Percentiles rank a stretch among this genome's conserved stretches.
Conservation (phyloP, 495 filamentous ascomycete species). For the Trichocladium uniseriatum region DNA sequence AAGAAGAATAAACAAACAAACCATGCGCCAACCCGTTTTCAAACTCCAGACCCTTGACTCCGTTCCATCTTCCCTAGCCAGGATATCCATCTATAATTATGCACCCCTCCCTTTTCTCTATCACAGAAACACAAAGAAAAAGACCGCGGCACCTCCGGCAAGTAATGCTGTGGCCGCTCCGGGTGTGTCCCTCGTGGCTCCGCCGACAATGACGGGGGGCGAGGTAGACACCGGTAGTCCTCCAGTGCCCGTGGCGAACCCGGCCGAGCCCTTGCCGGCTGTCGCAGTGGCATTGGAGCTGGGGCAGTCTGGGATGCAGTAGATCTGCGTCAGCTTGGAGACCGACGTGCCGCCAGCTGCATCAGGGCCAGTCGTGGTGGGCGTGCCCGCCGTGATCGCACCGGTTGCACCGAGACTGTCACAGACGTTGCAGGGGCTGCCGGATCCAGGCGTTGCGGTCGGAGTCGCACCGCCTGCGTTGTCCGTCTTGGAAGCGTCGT, state of each 20-base stretch:
- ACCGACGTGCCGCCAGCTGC: background rate
- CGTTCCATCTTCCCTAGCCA: background rate
- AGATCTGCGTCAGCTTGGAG: conserved; percentile 1
- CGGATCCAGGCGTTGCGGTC: background rate
- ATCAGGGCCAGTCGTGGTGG: background rate
- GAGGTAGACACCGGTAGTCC: background rate
- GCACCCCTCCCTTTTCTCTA: background rate
- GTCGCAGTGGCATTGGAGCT: background rate
- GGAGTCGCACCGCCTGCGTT: background rate
- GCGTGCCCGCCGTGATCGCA: background rate
- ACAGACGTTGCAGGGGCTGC: background rate
- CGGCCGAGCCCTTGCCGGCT: background rate
- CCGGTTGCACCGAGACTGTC: background rate
- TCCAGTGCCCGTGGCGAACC: background rate
- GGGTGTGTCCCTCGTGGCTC: background rate
- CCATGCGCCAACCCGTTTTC: background rate
- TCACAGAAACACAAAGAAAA: conserved; percentile 9
- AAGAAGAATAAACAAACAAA: background rate
- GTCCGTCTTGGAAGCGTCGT: background rate
- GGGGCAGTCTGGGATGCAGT: conserved; percentile 1
- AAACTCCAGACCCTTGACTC: too few species aligned
- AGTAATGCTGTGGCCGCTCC: background rate
- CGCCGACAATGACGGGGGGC: background rate
- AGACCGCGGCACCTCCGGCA: background rate
- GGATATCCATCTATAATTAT: too few species aligned